These are phyloP conservation scores for Leishmania arabica DNA, from an alignment of 208 protist genomes.

Conservation along the genomic window DNA sequence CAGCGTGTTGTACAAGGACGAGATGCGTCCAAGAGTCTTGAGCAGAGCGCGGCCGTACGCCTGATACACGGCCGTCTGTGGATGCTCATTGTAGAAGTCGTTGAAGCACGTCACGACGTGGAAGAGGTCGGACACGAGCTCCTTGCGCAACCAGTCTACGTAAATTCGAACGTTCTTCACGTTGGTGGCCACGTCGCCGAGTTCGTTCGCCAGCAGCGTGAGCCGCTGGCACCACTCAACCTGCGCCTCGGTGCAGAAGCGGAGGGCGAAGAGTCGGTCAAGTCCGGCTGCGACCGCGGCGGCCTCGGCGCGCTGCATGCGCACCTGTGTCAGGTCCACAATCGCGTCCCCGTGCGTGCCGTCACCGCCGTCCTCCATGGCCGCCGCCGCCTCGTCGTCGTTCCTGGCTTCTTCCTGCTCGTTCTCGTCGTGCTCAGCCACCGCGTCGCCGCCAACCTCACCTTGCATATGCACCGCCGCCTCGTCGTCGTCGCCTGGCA, in stretches of 20 bases:
- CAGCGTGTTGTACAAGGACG: constrained; percentile 70
- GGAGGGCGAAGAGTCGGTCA: constrained; percentile 64
- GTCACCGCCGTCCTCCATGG: constrained; percentile 29
- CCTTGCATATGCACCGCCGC: neutral
- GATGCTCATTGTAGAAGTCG: constrained; percentile 64
- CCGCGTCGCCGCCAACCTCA: neutral
- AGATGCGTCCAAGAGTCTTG: constrained; percentile 79
- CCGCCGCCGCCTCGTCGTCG: constrained; percentile 19
- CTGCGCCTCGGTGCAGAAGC: constrained; percentile 76
- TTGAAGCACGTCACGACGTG: constrained; percentile 83
- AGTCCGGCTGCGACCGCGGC: constrained; percentile 71
- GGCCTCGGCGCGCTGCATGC: constrained; percentile 63
- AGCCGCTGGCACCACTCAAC: constrained; percentile 86
- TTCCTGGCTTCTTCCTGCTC: constrained; percentile 14
- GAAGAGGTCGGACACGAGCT: constrained; percentile 79
- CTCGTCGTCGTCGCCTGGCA: neutral
- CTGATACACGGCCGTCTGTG: constrained; percentile 63
- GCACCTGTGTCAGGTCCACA: constrained; percentile 32
- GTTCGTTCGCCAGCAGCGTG: constrained; percentile 53
- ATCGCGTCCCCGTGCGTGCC: constrained; percentile 23
- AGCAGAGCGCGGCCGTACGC: constrained; percentile 68
- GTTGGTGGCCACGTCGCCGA: constrained; percentile 55
- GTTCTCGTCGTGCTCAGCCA: constrained; percentile 4
- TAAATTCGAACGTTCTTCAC: constrained; percentile 70
- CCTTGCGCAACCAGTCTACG: constrained; percentile 74